Evolutionary conservation across 1,284 basidiomycete genomes (phyloP), one percentile per base, ranked within the genome.

Genomic region (Pulveroboletus sp.): DNA sequence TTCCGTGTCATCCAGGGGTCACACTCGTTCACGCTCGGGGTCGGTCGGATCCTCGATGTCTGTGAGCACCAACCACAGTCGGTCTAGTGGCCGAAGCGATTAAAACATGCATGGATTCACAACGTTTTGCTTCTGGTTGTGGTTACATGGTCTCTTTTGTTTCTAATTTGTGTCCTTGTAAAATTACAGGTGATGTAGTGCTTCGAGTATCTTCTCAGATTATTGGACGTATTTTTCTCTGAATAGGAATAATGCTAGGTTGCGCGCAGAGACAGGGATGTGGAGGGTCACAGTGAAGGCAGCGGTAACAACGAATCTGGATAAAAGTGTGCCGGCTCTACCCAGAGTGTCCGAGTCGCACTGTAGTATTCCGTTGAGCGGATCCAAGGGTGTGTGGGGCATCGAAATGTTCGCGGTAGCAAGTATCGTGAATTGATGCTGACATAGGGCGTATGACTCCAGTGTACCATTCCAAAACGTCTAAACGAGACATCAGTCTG

Each of bases 1-100:
- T 15, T 62, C 71, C 15, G 33, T 43, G 7, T 66, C 71, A 12
- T 25, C 55, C 14, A 47, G 52, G 36, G 49, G 39, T 17, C 59
- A 36, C 42, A 54, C 52, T 35, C 64, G 60, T 22, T 59, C 65
- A n/a, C 67, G 71, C 44, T 70, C 69, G 1, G 56, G 66, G 26
- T 77, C 77, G 20, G 71, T 71, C 22, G 73, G 75, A 35, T 79
- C 78, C 8, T 77, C 78, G 5, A 79, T 79, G 78, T 79, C 78
- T 50, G 78, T 79, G 29, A 79, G 78, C 61, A 75, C 74, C 40
- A 66, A 64, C 33, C 69, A 72, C 35, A 73, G 62, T 49, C 62
- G 57, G 12, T 70, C 65, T n/a, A 60, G 60, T 20, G 49, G 48
- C 49, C 63, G 48, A 45, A 67, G 64, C 25, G 59, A 64, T 47